Base-by-base conservation (phyloP, 2,329 filamentous ascomycete genomes). In the Curvularia spicifera region DNA sequence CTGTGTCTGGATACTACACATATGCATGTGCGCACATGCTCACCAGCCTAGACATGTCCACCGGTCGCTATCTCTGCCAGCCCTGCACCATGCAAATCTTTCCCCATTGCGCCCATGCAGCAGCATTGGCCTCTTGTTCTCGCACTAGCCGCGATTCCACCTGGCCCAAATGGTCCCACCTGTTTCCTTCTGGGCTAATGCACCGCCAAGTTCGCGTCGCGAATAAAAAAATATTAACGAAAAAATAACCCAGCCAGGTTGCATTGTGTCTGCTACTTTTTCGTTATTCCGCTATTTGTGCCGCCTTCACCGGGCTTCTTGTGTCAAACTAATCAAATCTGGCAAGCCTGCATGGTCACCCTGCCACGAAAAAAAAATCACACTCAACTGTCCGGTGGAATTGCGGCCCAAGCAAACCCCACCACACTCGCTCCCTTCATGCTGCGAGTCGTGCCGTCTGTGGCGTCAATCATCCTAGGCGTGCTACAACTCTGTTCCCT, bases 41-140 rank as follows among this genome's bases (percentile, higher is more conserved):
- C 29, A 26, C 7, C 29, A 26, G 13, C 18, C 12, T 26, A 37
- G 20, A 37, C 26, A 24, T n/a, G 13, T 24, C 45, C 45, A 37
- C 31, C 45, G 18, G 45, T 48, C 29, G 31, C 47, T 40, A 39
- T 53, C 42, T 46, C 37, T 18, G 8, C 44, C 44, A 12, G 29
- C 44, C 44, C 47, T 50, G 24, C 47, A 48, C 29, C 13, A 5
- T 40, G 47, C 47, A 40, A 40, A 50, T 50, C 47, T 29, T 47
- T 31, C 47, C 47, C 35, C 42, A 31, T 46, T 4, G 4, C 22
- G 22, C 22, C 42, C 31, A 46, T 29, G 42, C 33, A 31, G 42
- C 45, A 37, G 51, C 51, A 53, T 53, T 45, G 29, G 31, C 42
- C 37, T 37, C 20, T 46, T 46, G 33, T 52, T 45, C 31, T 35